Conservation (phyloP, 768 basidiomycete species). For the Tremella fuciformis region DNA sequence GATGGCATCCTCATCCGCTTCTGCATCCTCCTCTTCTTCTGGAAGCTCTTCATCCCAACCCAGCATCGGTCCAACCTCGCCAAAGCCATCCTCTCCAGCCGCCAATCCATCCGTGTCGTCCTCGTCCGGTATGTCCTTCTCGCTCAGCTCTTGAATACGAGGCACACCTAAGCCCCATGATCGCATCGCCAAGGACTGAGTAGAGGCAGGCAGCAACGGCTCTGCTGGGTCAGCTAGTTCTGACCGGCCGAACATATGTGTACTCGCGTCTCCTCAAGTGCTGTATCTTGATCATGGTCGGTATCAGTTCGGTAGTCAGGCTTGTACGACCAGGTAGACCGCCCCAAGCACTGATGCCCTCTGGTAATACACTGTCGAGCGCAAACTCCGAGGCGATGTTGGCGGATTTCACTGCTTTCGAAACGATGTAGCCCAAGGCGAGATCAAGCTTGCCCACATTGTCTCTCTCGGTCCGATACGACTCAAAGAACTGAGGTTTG, state of each 20-base stretch:
- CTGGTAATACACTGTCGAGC: background rate
- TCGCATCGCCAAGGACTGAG: constrained; percentile 27
- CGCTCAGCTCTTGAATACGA: constrained; percentile 15
- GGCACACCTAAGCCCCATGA: constrained; percentile 1
- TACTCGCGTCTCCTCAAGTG: constrained; percentile 18
- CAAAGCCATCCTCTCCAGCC: constrained; percentile 26
- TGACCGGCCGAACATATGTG: constrained; percentile 6
- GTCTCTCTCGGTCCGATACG: constrained; percentile 28
- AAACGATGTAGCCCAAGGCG: constrained; percentile 33
- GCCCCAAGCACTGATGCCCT: constrained; percentile 24
- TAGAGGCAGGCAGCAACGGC: constrained; percentile 28
- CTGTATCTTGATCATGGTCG: constrained; percentile 43
- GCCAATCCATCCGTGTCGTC: constrained; percentile 14
- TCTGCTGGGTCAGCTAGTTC: constrained; percentile 13
- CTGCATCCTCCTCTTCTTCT: constrained; percentile 22
- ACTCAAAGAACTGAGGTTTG: constrained; percentile 74
- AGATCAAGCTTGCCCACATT: constrained; percentile 31
- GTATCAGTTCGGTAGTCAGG: constrained; percentile 41
- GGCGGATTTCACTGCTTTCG: constrained; percentile 23
- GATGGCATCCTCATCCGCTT: constrained; percentile 38
- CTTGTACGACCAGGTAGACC: constrained; percentile 31
- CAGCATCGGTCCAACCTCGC: constrained; percentile 5
- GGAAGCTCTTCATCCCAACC: constrained; percentile 30
- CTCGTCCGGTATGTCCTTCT: constrained; percentile 16
- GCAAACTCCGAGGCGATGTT: constrained; percentile 14